Evolutionary conservation across 1,284 basidiomycete genomes (phyloP).

Genomic region (Ustilago crameri): DNA sequence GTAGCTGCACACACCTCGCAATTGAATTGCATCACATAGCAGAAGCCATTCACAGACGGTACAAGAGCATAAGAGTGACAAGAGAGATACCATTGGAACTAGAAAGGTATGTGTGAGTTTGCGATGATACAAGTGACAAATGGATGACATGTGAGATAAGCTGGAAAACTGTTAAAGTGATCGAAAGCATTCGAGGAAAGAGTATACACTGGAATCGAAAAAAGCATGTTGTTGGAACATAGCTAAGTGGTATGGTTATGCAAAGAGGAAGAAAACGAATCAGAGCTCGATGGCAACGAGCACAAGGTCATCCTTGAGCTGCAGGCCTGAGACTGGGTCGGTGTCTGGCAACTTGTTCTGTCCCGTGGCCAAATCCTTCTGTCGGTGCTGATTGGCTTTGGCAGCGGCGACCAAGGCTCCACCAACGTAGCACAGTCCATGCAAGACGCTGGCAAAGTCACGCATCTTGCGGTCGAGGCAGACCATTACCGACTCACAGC

Average conservation of each 20-base stretch:
- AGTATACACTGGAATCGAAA: conserved; percentile 15
- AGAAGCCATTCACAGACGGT: neutral
- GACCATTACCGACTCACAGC: conserved; percentile 54
- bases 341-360: conserved; percentile 13
- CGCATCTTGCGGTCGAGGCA: conserved; percentile 46
- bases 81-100: conserved; percentile 6
- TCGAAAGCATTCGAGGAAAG: conserved; percentile 6
- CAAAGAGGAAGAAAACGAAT: conserved; percentile 10
- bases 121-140: conserved; percentile 12
- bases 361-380: conserved; percentile 1
- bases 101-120: neutral
- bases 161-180: conserved; percentile 30
- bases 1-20: neutral
- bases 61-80: neutral
- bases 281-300: conserved; percentile 48
- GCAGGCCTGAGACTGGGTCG: conserved; percentile 30
- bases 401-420: conserved; percentile 51
- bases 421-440: conserved; percentile 63
- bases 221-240: neutral
- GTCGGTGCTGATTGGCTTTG: conserved; percentile 1
- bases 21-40: neutral
- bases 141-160: conserved; percentile 18
- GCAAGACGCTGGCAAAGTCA: conserved; percentile 54
- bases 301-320: conserved; percentile 28
- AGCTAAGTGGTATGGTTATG: neutral